phyloP scores from a whole-genome alignment of 306 rosid genomes.

The Cercis canadensis region DNA sequence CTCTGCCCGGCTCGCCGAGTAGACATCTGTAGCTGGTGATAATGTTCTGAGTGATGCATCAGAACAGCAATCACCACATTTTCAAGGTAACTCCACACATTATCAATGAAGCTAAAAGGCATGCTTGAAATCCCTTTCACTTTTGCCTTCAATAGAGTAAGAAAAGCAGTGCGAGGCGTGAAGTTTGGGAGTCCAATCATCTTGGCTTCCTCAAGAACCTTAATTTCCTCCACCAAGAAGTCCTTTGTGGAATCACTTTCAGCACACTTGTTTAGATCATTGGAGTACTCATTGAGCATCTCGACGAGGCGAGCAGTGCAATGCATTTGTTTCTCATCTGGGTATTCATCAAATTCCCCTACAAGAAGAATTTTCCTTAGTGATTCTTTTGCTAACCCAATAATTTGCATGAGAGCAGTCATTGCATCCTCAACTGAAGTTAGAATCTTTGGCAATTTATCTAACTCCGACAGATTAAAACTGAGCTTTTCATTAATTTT shows the following conservation, averaged over 20 bases:
- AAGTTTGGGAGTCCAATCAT: slow-evolving; percentile 41
- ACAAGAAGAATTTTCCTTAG: slow-evolving; percentile 33
- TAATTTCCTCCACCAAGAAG: slow-evolving; percentile 25
- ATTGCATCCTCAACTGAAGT: slow-evolving; percentile 35
- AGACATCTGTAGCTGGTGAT: slow-evolving; percentile 40
- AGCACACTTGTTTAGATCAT: background rate
- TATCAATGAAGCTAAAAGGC: slow-evolving; percentile 30
- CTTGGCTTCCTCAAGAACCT: slow-evolving; percentile 23
- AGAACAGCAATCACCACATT: slow-evolving; percentile 33
- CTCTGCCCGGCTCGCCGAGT: slow-evolving; percentile 26
- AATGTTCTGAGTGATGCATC: slow-evolving; percentile 34
- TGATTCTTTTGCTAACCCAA: slow-evolving; percentile 39
- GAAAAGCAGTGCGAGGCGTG: slow-evolving; percentile 44
- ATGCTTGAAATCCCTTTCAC: slow-evolving; percentile 34
- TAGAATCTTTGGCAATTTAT: slow-evolving; percentile 35
- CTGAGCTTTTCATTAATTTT: slow-evolving; percentile 37
- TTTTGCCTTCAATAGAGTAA: slow-evolving; percentile 20
- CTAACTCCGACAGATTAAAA: slow-evolving; percentile 11
- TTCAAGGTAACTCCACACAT: slow-evolving; percentile 41
- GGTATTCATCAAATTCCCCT: slow-evolving; percentile 37
- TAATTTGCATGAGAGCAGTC: slow-evolving; percentile 39
- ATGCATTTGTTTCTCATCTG: slow-evolving; percentile 17
- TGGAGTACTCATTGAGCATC: slow-evolving; percentile 18
- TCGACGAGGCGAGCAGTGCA: slow-evolving; percentile 34
- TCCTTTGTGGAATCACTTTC: slow-evolving; percentile 8